Conservation (phyloP, 306 rosid species). For the Quercus bicolor region DNA sequence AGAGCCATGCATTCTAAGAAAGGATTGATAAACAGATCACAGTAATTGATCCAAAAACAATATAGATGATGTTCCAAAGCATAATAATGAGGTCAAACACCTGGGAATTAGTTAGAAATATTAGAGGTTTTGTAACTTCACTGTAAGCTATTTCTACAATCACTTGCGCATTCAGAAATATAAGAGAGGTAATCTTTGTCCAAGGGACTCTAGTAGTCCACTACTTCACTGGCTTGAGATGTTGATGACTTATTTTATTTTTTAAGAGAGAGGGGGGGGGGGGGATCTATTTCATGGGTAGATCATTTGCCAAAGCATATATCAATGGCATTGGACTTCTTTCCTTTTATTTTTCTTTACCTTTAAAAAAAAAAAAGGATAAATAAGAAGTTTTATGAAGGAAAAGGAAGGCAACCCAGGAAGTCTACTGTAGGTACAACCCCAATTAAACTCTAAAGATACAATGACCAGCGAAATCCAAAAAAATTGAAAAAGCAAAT, state of each 20-base stretch:
- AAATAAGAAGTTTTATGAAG: too few relatives aligned
- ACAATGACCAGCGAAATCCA: too few relatives aligned
- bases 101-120: not conserved
- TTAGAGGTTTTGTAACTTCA: not conserved
- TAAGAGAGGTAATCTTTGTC: not conserved
- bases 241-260: not conserved
- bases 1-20: not conserved
- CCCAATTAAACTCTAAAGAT: too few relatives aligned
- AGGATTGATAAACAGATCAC: too few relatives aligned
- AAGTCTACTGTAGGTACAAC: too few relatives aligned
- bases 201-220: not conserved
- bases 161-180: not conserved
- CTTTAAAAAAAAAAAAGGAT: too few relatives aligned
- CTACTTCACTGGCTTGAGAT: not conserved
- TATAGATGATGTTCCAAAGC: too few relatives aligned
- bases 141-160: not conserved
- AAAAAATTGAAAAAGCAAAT: too few relatives aligned
- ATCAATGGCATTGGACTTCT: not conserved
- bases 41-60: too few relatives aligned
- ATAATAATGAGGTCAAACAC: not conserved
- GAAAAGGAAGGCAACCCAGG: not conserved
- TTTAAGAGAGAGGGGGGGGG: not conserved
- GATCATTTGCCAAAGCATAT: not conserved
- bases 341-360: too few relatives aligned
- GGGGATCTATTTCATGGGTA: not conserved